Evolutionary conservation across 2,329 filamentous ascomycete species (phyloP).

Genomic region (Cytospora piceicola): DNA sequence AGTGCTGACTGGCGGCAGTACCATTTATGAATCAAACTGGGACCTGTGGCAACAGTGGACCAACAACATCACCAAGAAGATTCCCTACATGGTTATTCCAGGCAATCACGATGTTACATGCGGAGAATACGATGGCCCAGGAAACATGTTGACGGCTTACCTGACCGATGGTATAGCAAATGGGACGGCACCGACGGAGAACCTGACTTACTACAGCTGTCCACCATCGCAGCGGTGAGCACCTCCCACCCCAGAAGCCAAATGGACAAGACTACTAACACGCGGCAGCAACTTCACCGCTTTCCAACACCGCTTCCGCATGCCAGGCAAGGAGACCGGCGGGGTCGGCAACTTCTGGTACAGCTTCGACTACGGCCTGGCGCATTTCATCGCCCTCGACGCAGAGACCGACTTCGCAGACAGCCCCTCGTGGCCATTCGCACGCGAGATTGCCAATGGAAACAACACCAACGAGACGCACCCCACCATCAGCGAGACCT

Average conservation of each 20-base stretch:
- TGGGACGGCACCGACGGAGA: conserved; percentile 42
- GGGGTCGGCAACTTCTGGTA: conserved; percentile 59
- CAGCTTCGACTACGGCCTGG: conserved; percentile 58
- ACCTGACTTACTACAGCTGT: conserved; percentile 55
- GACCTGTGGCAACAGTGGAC: conserved; percentile 57
- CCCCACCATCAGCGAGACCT: conserved; percentile 48
- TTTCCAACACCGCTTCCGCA: conserved; percentile 55
- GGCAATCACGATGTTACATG: conserved; percentile 57
- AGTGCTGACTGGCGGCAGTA: conserved; percentile 22
- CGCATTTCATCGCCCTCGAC: conserved; percentile 53
- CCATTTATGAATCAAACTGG: conserved; percentile 56
- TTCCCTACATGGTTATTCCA: conserved; percentile 54
- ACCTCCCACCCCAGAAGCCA: background rate
- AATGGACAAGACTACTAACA: conserved; percentile 5
- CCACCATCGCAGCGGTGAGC: conserved; percentile 51
- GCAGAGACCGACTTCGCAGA: conserved; percentile 55
- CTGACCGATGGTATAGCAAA: conserved; percentile 49
- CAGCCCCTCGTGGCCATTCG: conserved; percentile 51
- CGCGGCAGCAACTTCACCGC: conserved; percentile 51
- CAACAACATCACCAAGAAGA: conserved; percentile 44
- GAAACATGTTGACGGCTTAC: conserved; percentile 51
- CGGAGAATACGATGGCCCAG: conserved; percentile 51
- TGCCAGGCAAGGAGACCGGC: conserved; percentile 51
- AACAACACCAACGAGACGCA: conserved; percentile 43
- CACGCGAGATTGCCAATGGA: conserved; percentile 41